A percentile compares a stretch with the other conserved stretches of the same genome.
phyloP scores from a whole-genome alignment of 768 basidiomycete species.

The Chlorophyllum brunneum region DNA sequence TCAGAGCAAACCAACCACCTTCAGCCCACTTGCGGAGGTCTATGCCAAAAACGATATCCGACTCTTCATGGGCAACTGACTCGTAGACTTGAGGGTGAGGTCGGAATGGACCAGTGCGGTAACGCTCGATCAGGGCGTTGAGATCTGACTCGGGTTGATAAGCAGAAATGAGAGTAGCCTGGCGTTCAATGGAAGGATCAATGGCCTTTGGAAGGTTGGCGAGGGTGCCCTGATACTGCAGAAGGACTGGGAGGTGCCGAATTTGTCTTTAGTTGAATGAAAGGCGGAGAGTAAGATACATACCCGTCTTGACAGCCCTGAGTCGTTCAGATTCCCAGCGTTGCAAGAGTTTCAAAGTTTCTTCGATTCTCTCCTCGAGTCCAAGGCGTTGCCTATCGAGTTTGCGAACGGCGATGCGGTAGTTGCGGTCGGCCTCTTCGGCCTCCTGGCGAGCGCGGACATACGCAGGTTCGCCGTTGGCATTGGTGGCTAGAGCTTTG shows the following conservation, averaged over 20 bases:
- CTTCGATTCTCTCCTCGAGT: slow-evolving; percentile 84
- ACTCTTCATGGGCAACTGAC: slow-evolving; percentile 75
- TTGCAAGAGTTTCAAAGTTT: slow-evolving; percentile 75
- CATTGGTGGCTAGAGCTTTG: slow-evolving; percentile 58
- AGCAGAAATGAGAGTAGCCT: slow-evolving; percentile 71
- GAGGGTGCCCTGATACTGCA: slow-evolving; percentile 84
- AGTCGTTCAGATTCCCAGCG: slow-evolving; percentile 84
- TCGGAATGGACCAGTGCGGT: slow-evolving; percentile 90
- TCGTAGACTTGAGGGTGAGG: slow-evolving; percentile 86
- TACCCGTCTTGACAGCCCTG: slow-evolving; percentile 80
- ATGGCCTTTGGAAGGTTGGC: slow-evolving; percentile 67
- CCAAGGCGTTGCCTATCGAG: slow-evolving; percentile 83
- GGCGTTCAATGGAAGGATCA: slow-evolving; percentile 61
- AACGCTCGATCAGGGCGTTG: slow-evolving; percentile 84
- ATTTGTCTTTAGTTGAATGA: background rate
- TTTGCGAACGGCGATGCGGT: slow-evolving; percentile 75
- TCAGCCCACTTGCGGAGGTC: slow-evolving; percentile 92
- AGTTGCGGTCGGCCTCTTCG: slow-evolving; percentile 73
- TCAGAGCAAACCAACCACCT: slow-evolving; percentile 62
- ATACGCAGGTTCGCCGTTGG: slow-evolving; percentile 58
- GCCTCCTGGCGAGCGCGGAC: slow-evolving; percentile 74
- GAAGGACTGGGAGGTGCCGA: slow-evolving; percentile 47
- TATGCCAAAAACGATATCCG: slow-evolving; percentile 87
- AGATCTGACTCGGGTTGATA: slow-evolving; percentile 89
- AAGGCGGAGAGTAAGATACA: background rate